Conservation (phyloP, 768 basidiomycete genomes). For the Hygrocybe coccinea region DNA sequence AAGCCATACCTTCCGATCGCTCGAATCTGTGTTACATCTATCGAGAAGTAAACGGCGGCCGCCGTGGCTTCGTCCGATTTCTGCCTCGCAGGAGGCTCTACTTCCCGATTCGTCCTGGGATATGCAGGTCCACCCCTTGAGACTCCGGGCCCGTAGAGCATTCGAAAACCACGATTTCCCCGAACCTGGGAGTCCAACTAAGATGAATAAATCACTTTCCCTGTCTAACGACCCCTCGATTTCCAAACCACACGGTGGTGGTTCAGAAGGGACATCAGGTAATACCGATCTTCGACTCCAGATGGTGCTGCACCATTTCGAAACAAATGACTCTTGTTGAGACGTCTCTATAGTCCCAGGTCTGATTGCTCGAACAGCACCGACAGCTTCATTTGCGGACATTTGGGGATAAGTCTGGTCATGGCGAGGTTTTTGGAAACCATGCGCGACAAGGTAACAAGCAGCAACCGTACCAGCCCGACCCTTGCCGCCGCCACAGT, state of each 20-base stretch:
- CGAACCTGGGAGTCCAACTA: conserved; percentile 60
- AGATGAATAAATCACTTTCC: conserved; percentile 42
- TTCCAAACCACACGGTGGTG: conserved; percentile 42
- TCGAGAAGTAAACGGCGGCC: conserved; percentile 45
- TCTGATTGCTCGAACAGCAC: conserved; percentile 43
- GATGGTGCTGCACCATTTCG: conserved; percentile 52
- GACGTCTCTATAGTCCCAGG: conserved; percentile 55
- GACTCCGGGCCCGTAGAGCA: conserved; percentile 43
- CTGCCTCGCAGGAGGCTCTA: conserved; percentile 44
- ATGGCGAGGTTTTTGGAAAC: conserved; percentile 43
- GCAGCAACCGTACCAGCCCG: conserved; percentile 55
- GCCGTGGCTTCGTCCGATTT: conserved; percentile 39
- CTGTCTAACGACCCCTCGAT: conserved; percentile 37
- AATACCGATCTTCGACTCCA: conserved; percentile 54
- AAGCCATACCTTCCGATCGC: conserved; percentile 49
- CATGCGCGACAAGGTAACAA: conserved; percentile 54
- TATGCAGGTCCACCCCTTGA: conserved; percentile 40
- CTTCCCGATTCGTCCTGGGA: conserved; percentile 57
- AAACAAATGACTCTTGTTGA: conserved; percentile 54
- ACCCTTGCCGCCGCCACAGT: conserved; percentile 62
- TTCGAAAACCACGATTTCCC: conserved; percentile 55
- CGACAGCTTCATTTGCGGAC: conserved; percentile 46
- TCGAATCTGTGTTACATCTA: conserved; percentile 48
- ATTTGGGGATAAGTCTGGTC: conserved; percentile 43
- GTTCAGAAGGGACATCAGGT: conserved; percentile 48